Evolutionary conservation across 1,139 yeast species (phyloP), one percentile per base, ranked within the genome.

Genomic region (Protomyces gravidus): DNA sequence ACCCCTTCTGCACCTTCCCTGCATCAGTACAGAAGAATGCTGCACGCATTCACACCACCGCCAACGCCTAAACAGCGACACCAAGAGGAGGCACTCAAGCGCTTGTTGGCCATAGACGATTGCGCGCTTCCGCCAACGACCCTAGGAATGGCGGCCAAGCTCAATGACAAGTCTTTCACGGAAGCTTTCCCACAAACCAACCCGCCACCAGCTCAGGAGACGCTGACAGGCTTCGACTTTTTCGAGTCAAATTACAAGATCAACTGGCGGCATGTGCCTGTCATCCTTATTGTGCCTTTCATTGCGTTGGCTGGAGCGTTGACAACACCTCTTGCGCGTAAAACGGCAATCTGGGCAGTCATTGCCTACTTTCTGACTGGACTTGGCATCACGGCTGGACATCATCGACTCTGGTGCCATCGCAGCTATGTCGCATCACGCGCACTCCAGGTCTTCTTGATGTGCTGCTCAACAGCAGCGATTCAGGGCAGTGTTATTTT

Each of bases 401-500:
- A 88, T 75, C 95, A 88, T 70, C 80, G 96, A 68, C 73, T 85
- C 68, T 88, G 86, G 85, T 80, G 98, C 42, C 98, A 92, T 76
- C 84, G 92, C 70, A 78, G 97, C 26, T 92, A 87, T 74, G 80
- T 80, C 63, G 97, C 94, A 50, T 77, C 79, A 57, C 71, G 78
- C 68, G 92, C 96, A 4, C 80, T 89, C 52, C 80, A 86, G 66
- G 66, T 88, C 49, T 79, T 86, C 68, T 85, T 80, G 69, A 95
- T 96, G 48, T 75, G 89, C 51, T 86, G 86, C 66, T 98, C 98
- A 62, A 94, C 96, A 46, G 95, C 96, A 59, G 88, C 97, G 61
- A 89, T 89, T 62, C 95, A 92, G 75, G 98, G 98, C 66, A 89
- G 97, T 51, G 85, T 90, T 73, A 90, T 92, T 76, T 94, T 98